Base-by-base conservation (phyloP, 768 basidiomycete species). In the Mycena chlorophos region DNA sequence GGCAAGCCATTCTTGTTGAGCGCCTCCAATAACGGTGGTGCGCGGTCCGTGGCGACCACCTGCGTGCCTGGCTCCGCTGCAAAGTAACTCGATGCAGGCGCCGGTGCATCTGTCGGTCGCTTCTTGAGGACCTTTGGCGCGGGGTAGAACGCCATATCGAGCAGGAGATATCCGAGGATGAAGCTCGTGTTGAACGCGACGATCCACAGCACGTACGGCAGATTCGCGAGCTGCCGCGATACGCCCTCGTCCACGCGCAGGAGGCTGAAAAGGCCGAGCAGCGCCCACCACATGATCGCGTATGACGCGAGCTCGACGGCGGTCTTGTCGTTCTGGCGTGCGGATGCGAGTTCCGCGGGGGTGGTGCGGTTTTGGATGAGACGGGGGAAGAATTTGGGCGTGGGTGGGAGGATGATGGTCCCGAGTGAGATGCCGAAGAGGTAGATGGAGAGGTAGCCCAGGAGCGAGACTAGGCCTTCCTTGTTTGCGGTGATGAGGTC, bases 361-460 rank as follows among this genome's bases (percentile, higher is more conserved):
- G 51, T 48, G 14, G 34, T 20, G 40, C 54, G 50, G 8, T 45
- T 22, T 22, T 43, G 52, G 40, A 50, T 82, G 49, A 77, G 73
- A 19, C 86, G 78, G 6, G 81, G 77, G 66, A 89, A 91, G 66
- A 82, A 86, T 2, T 83, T 85, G 0, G 92, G 90, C 1, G 83
- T 82, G 8, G 91, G 86, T 0, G 91, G 91, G 16, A 96, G 80
- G 30, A 95, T 68, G 28, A 94, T 70, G 0, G 91, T 88, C 1
- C 96, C 97, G 0, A 84, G 78, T 1, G 89, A 86, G 19, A 94
- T 73, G 6, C 95, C 96, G 22, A 97, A 77, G 13, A 97, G 75
- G 65, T 96, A 93, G 59, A 98, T 86, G 0, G 95, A 81, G 17
- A 98, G 78, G 70, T 98, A 98, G 3, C 97, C 96, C 87, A 82